Evolutionary conservation across 176 grass and related monocot genomes (phyloP).

Genomic region (Triticum turgidum): DNA sequence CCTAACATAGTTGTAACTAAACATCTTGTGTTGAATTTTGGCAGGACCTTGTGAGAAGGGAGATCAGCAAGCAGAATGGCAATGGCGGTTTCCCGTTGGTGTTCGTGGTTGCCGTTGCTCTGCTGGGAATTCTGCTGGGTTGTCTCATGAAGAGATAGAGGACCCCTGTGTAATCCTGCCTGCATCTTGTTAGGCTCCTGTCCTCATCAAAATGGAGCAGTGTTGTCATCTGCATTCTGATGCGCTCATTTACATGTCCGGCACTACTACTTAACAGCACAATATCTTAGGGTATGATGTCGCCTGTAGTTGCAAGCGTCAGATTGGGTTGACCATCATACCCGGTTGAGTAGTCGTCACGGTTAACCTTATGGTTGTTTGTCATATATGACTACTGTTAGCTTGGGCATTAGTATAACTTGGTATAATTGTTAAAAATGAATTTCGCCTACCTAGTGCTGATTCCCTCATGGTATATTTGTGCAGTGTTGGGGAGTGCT

Average conservation of each 20-base stretch:
- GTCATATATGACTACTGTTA: neutral
- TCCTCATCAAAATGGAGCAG: neutral
- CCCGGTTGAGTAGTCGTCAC: neutral
- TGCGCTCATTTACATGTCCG: slow-evolving; percentile 30
- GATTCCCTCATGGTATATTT: neutral
- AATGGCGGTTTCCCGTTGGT: slow-evolving; percentile 56
- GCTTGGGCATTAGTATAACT: neutral
- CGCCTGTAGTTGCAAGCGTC: slow-evolving; percentile 22
- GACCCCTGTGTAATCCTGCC: neutral
- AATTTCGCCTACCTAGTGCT: neutral
- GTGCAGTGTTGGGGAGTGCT: neutral
- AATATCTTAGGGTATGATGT: slow-evolving; percentile 28
- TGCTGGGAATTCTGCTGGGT: slow-evolving; percentile 76
- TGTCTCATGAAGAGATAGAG: slow-evolving; percentile 63
- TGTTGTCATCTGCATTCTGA: slow-evolving; percentile 12
- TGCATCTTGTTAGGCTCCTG: slow-evolving; percentile 9
- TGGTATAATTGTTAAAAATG: neutral
- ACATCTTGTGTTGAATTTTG: slow-evolving; percentile 10
- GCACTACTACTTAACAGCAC: slow-evolving; percentile 2
- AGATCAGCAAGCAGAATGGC: slow-evolving; percentile 55
- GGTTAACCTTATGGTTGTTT: slow-evolving; percentile 17
- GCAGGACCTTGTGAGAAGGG: slow-evolving; percentile 70
- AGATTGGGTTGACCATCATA: slow-evolving; percentile 14
- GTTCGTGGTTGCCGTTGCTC: slow-evolving; percentile 53
- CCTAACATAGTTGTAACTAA: neutral